These are phyloP conservation scores for Penicillium verhagenii DNA, from an alignment of 495 filamentous ascomycete genomes.

Conservation along the genomic window DNA sequence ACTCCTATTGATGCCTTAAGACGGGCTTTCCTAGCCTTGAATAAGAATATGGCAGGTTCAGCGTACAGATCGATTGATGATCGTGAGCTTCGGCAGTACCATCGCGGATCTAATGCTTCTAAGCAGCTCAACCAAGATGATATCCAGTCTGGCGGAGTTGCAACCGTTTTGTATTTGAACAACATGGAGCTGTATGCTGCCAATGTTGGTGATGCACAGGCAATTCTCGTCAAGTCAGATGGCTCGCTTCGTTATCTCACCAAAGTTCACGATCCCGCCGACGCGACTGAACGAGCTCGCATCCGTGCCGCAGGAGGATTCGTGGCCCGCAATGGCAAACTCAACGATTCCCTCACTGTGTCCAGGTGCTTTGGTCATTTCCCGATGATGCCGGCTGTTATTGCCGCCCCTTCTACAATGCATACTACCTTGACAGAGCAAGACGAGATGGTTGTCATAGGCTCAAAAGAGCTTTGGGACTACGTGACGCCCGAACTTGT, in stretches of 20 bases:
- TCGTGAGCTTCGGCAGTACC: slow-evolving; percentile 57
- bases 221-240: slow-evolving; percentile 87
- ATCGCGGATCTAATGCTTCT: slow-evolving; percentile 67
- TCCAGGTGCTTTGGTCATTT: slow-evolving; percentile 95
- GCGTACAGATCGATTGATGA: slow-evolving; percentile 81
- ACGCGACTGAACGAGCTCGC: slow-evolving; percentile 74
- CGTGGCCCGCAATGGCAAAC: slow-evolving; percentile 87
- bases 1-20: slow-evolving; percentile 79
- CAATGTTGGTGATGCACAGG: slow-evolving; percentile 93
- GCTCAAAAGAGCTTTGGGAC: slow-evolving; percentile 92
- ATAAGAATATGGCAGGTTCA: slow-evolving; percentile 88
- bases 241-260: slow-evolving; percentile 78
- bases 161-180: slow-evolving; percentile 86
- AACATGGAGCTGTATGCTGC: slow-evolving; percentile 89
- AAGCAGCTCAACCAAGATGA: slow-evolving; percentile 81
- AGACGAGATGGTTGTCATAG: slow-evolving; percentile 91
- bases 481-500: slow-evolving; percentile 83
- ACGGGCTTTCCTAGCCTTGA: slow-evolving; percentile 81
- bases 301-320: slow-evolving; percentile 94
- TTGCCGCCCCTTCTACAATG: slow-evolving; percentile 82
- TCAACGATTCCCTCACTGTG: slow-evolving; percentile 88
- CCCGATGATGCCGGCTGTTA: slow-evolving; percentile 86
- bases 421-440: slow-evolving; percentile 79
- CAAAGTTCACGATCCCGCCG: slow-evolving; percentile 87
- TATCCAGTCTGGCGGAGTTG: slow-evolving; percentile 82